phyloP scores from a whole-genome alignment of 2,329 filamentous ascomycete genomes.

The Geosmithia flava region DNA sequence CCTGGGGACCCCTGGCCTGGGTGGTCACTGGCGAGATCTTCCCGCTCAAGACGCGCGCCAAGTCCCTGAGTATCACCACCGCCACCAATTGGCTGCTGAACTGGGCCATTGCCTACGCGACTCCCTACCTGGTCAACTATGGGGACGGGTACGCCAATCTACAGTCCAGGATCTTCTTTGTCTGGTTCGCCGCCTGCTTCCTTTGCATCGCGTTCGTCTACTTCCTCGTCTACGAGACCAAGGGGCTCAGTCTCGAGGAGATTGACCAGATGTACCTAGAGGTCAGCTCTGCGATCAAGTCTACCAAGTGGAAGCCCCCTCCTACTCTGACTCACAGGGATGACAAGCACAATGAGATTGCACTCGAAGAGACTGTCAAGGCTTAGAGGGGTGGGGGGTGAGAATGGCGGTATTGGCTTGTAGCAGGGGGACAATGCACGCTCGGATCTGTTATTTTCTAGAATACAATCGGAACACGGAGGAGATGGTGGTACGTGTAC shows the following conservation, averaged over 20 bases:
- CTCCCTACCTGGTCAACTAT: slow-evolving; percentile 78
- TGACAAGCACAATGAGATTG: too few species aligned
- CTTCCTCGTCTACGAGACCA: slow-evolving; percentile 64
- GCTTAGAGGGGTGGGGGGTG: too few species aligned
- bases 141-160: slow-evolving; percentile 51
- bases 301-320: slow-evolving; percentile 62
- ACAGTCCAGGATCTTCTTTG: slow-evolving; percentile 59
- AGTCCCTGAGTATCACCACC: slow-evolving; percentile 48
- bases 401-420: too few species aligned
- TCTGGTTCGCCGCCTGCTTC: slow-evolving; percentile 59
- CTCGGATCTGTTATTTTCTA: too few species aligned
- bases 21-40: slow-evolving; percentile 36
- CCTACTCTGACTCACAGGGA: slow-evolving; percentile 61
- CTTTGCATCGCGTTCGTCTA: slow-evolving; percentile 51
- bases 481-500: too few species aligned
- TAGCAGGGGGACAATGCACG: too few species aligned
- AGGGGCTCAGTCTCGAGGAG: slow-evolving; percentile 67
- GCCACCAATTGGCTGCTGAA: slow-evolving; percentile 56
- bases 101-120: slow-evolving; percentile 69
- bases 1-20: slow-evolving; percentile 38
- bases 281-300: slow-evolving; percentile 67
- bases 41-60: slow-evolving; percentile 45
- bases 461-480: too few species aligned
- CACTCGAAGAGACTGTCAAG: too few species aligned
- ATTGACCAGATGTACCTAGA: slow-evolving; percentile 81